Base-by-base conservation (phyloP, 75 land plant genomes). In the Chamaecyparis obtusa region DNA sequence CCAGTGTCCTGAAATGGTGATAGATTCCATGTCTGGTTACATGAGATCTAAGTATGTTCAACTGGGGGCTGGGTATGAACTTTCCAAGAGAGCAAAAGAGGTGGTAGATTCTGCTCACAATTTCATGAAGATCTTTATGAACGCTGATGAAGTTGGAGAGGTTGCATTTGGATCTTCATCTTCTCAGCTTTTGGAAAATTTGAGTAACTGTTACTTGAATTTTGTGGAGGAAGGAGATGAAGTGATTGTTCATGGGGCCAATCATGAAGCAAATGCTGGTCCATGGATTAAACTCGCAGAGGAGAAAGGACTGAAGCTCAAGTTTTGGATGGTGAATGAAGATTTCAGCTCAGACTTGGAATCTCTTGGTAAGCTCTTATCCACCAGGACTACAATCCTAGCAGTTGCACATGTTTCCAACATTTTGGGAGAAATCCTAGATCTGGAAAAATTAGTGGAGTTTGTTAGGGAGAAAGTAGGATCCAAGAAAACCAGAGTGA, bases 341-440 rank as follows among this genome's bases (percentile, higher is more conserved):
- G 76, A 88, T 39, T 39, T 39, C 41, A 39, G 41, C 41, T 39
- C 2, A 39, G 41, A 39, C 41, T 39, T 39, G 41, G 41, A 39
- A 39, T 39, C 41, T 39, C 2, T 39, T 39, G 41, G 41, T 39
- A 39, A 39, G 41, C 41, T 88, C 14, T 57, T 88, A 36, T 88
- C 89, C 21, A 33, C 78, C 9, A 57, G 48, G 30, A 88, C 89
- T 9, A 85, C 32, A 71, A 88, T 88, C 17, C 44, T 88, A 33
- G 89, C 87, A 19, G 87, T 88, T 27, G 67, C 87, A 32, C 89
- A 88, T 85, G 89, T 88, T n/a, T 88, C 89, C 64, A 88, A 88
- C 69, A 36, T 39, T 39, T 39, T 39, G 41, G 41, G 41, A 39
- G 41, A 39, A 39, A 39, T 39, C 2, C 2, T 39, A 2, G 41